Conservation (phyloP, 106 monocot species). For the Allium sativum region DNA sequence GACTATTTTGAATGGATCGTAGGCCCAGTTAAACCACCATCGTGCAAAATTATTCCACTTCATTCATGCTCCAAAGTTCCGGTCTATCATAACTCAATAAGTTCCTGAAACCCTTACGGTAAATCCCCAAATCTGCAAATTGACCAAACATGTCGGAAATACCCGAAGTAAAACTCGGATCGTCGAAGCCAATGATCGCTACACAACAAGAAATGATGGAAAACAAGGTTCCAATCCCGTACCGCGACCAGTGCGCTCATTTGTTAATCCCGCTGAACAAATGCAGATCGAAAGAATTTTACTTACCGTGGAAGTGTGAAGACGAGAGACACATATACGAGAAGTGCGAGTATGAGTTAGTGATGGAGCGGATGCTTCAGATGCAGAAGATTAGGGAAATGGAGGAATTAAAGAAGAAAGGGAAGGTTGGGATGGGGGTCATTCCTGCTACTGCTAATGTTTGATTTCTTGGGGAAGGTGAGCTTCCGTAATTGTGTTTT, state of each 20-base stretch:
- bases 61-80: too few species aligned
- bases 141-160: constrained; percentile 9
- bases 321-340: constrained; percentile 79
- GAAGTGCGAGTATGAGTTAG: constrained; percentile 99
- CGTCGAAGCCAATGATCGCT: constrained; percentile 97
- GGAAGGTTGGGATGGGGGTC: constrained; percentile 27
- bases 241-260: constrained; percentile 98
- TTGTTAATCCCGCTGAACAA: constrained; percentile 97
- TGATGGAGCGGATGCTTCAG: constrained; percentile 99
- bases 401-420: constrained; percentile 51
- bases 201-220: constrained; percentile 81
- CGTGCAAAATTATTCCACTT: too few species aligned
- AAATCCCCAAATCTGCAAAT: neutral
- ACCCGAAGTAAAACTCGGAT: constrained; percentile 76
- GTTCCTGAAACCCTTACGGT: neutral
- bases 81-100: too few species aligned
- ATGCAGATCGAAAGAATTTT: constrained; percentile 83
- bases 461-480: constrained; percentile 8
- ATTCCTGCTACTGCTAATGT: constrained; percentile 64
- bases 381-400: constrained; percentile 94
- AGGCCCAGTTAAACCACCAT: too few species aligned
- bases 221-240: constrained; percentile 61
- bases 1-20: too few species aligned
- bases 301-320: constrained; percentile 98
- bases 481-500: neutral